Evolutionary conservation across 2,329 filamentous ascomycete species (phyloP), one percentile per base, ranked within the genome.

Genomic region (Tolypocladium pustulatum): DNA sequence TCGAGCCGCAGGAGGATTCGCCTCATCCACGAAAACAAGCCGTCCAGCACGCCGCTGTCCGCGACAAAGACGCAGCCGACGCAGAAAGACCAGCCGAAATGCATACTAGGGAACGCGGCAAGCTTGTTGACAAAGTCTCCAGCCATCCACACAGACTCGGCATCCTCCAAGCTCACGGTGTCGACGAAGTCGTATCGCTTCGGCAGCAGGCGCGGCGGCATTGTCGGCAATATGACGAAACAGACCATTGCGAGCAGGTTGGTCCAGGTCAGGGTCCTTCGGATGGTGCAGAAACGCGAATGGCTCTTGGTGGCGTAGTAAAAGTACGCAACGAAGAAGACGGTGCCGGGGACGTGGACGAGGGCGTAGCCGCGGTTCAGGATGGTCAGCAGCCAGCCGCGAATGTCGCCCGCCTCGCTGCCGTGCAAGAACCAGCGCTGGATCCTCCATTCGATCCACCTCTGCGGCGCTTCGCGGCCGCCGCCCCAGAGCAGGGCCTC

Each of bases 301-400:
- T 84, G 80, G 56, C 79, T 78, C 9, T 83, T 85, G 30, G 84
- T 88, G 54, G 86, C 89, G 68, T 87, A 81, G 73, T 87, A 88
- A 73, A 84, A 90, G 5, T 90, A 78, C 67, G 83, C 80, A 41
- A 80, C 74, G 67, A 89, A 91, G 52, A 86, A 78, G 63, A 90
- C 90, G 7, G 87, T 90, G 17, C 86, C 87, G 0, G 87, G 88
- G 59, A 90, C 90, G 70, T 90, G 88, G 66, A 91, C 89, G 72
- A 89, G 90, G 7, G 86, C 89, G 72, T 90, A 90, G 34, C 82
- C 79, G 66, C 86, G 81, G 72, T 90, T 90, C 65, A 85, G 81
- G 76, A 91, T 81, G 49, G 87, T 65, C 34, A 74, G 67, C 1
- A 84, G 79, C 56, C 79, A 78, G 25, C 73, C 69, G 59, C 49